Conservation (phyloP, 2,329 filamentous ascomycete genomes). For the Pseudogymnoascus sp. region DNA sequence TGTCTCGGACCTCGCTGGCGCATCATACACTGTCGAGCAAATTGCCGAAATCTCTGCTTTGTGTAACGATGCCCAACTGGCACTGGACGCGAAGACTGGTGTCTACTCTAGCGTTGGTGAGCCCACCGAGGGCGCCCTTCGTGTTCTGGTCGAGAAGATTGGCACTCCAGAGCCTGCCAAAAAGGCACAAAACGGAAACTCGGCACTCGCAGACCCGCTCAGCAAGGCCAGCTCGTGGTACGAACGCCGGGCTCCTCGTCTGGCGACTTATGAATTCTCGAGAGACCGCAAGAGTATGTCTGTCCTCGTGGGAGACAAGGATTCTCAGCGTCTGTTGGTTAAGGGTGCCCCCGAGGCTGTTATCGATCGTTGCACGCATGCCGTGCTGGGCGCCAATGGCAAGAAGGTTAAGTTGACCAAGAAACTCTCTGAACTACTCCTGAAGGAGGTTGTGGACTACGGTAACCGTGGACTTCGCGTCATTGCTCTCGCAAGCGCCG, state of each 20-base stretch:
- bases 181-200: conserved; percentile 37
- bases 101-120: conserved; percentile 81
- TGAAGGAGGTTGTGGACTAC: conserved; percentile 77
- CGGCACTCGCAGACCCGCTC: conserved; percentile 52
- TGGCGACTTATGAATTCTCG: conserved; percentile 94
- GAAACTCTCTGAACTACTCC: conserved; percentile 61
- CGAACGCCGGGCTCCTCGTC: conserved; percentile 63
- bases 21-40: conserved; percentile 70
- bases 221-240: conserved; percentile 81
- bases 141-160: conserved; percentile 88
- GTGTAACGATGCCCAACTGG: conserved; percentile 81
- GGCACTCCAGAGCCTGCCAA: conserved; percentile 55
- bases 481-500: conserved; percentile 81
- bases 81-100: conserved; percentile 69
- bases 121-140: conserved; percentile 87
- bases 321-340: conserved; percentile 73
- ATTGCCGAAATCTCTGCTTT: conserved; percentile 65
- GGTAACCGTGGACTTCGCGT: conserved; percentile 89
- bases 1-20: conserved; percentile 58
- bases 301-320: conserved; percentile 68
- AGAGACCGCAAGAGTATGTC: conserved; percentile 99
- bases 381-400: conserved; percentile 68
- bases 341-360: conserved; percentile 96
- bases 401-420: conserved; percentile 65
- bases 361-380: conserved; percentile 81